Base-by-base conservation (phyloP, 306 rosid genomes). In the Quercus variabilis region DNA sequence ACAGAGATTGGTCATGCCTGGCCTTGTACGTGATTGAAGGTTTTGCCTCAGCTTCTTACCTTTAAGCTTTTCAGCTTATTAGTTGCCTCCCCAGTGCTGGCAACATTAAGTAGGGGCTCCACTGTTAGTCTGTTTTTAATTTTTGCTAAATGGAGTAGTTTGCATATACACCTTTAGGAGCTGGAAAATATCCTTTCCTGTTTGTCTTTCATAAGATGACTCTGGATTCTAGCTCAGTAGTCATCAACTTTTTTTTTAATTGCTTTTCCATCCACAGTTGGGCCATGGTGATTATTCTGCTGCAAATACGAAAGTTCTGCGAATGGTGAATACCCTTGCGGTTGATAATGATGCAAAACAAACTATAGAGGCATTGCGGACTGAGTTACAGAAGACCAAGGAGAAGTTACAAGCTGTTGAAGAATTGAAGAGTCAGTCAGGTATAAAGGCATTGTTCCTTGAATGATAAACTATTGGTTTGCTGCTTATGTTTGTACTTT, bases 331-430 rank as follows among this genome's bases (percentile, higher is more conserved):
- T 85, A 92, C 98, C 64, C 95, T 92, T 58, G 84, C 88, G 14
- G 97, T 91, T 65, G 99, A 92, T 83, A 89, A 89, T 79, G 99
- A 95, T 71, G 92, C 99, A 85, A 95, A 95, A 82, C 96, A 91
- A 86, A 95, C 99, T 54, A 95, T 95, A 75, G 99, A 92, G 80
- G 93, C 97, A 79, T 87, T 95, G 72, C 91, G 87, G 80, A 83
- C 82, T 74, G 98, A 95, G 86, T 86, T 92, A 78, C 96, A 92
- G 79, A 95, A 89, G 89, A 92, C 97, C 3, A 95, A 90, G 82
- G 99, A 95, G 86, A 92, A 90, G 89, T 83, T 95, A 81, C 90
- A 89, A 81, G 98, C 99, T 77, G 90, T 95, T 83, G 99, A 91
- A 88, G 99, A 92, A 83, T 83, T 95, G 86, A 92, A 90, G 78